These are phyloP conservation scores for Ceratocystis destructans DNA, from an alignment of 2,329 filamentous ascomycete genomes.

Conservation along the genomic window DNA sequence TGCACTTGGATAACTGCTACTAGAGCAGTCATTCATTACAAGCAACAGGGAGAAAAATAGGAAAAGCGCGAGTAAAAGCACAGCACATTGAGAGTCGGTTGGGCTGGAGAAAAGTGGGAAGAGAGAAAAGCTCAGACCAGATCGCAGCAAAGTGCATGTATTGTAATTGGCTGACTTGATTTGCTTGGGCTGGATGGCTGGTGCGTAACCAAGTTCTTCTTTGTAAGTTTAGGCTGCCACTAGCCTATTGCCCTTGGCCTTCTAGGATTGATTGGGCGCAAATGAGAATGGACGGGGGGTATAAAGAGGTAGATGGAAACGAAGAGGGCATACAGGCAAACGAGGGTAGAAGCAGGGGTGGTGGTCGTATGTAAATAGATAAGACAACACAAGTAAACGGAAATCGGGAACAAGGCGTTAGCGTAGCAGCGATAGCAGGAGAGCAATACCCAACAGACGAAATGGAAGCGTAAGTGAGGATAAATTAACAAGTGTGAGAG, in stretches of 20 bases:
- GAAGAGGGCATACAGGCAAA: not conserved
- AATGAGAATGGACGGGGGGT: conserved; percentile 6
- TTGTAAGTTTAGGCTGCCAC: conserved; percentile 15
- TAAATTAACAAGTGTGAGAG: not conserved
- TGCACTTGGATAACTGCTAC: not conserved
- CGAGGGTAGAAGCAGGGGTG: not conserved
- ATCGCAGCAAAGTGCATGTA: not conserved
- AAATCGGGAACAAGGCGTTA: not conserved
- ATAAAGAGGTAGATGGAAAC: not conserved
- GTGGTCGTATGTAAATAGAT: not conserved
- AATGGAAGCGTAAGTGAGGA: not conserved
- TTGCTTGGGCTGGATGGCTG: conserved; percentile 5
- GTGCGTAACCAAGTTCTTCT: not conserved
- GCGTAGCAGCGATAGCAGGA: not conserved
- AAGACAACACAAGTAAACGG: not conserved
- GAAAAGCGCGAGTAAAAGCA: not conserved
- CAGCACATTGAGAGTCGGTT: not conserved
- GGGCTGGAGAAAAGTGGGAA: conserved; percentile 4
- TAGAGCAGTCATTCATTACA: not conserved
- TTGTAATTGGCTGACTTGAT: not conserved
- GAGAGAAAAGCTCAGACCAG: conserved; percentile 1
- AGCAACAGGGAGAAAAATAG: no score
- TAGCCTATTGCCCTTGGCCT: conserved; percentile 5
- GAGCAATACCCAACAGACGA: not conserved
- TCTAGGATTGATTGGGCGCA: conserved; percentile 15